Conservation (phyloP, 768 basidiomycete genomes). For the Panaeolus cyanescens region DNA sequence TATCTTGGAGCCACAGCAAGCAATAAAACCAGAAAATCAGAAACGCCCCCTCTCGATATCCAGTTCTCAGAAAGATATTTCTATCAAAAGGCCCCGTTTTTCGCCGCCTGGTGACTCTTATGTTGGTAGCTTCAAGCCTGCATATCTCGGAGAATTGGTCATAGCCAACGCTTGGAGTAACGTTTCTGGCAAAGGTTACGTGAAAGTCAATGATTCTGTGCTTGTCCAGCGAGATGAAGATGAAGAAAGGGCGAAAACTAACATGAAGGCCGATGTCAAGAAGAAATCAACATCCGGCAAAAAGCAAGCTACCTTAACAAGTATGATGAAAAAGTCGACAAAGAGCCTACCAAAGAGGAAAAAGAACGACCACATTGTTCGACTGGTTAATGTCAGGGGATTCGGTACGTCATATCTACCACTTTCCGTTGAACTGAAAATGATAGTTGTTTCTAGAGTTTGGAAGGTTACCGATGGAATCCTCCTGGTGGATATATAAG, state of each 20-base stretch:
- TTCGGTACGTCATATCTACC: slow-evolving; percentile 50
- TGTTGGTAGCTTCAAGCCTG: slow-evolving; percentile 23
- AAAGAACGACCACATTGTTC: slow-evolving; percentile 63
- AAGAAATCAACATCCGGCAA: slow-evolving; percentile 42
- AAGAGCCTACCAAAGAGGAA: slow-evolving; percentile 51
- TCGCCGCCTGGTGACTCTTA: slow-evolving; percentile 27
- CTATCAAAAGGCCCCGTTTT: slow-evolving; percentile 55
- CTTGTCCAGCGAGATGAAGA: slow-evolving; percentile 55
- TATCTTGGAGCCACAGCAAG: slow-evolving; percentile 9
- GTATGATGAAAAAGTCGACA: slow-evolving; percentile 65
- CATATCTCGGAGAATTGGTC: slow-evolving; percentile 68
- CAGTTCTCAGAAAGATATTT: slow-evolving; percentile 7
- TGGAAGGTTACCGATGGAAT: slow-evolving; percentile 71
- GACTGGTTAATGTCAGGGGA: slow-evolving; percentile 63
- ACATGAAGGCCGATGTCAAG: slow-evolving; percentile 33
- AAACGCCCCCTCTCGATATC: slow-evolving; percentile 6
- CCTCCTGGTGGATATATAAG: slow-evolving; percentile 72
- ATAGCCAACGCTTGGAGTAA: slow-evolving; percentile 81
- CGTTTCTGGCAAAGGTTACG: slow-evolving; percentile 70
- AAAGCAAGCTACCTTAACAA: slow-evolving; percentile 66
- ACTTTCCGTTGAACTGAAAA: not conserved
- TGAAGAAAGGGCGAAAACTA: slow-evolving; percentile 30
- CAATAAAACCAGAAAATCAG: not conserved
- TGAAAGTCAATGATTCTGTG: slow-evolving; percentile 64
- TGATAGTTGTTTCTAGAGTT: slow-evolving; percentile 52